Base-by-base conservation (phyloP, 345 rosid species). In the Psidium guajava region DNA sequence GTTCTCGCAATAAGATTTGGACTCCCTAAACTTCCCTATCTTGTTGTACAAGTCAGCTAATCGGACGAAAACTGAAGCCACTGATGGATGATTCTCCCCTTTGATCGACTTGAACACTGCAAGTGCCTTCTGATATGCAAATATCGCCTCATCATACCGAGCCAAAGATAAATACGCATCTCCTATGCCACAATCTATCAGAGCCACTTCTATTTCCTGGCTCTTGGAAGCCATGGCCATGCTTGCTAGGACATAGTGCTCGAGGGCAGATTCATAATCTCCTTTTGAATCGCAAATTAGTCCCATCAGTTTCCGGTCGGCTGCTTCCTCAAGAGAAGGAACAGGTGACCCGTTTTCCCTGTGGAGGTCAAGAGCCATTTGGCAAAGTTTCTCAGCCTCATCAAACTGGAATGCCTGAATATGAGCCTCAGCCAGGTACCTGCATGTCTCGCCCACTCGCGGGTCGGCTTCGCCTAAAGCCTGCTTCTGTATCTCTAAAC, bases 401-500 rank as follows among this genome's bases (percentile, higher is more conserved):
- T 94, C 94, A 32, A 95, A 93, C 64, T 95, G 98, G 91, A 96
- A 84, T 55, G 98, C 96, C 85, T 97, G 98, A 83, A 95, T 93
- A 89, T 97, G 93, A 55, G 96, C 98, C 90, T 97, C 99, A 5
- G 99, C 96, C 50, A 95, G 87, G 84, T 94, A 96, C 47, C 98
- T 86, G 44, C 96, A 95, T 9, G 98, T 96, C 90, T 95, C 98
- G 0, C 95, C 98, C 54, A 95, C 94, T 87, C 98, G 88, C 50
- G 88, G 92, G 81, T 97, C 99, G 0, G 87, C 86, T 77, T 95
- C 98, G 50, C 99, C 98, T 87, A 97, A 88, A 58, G 90, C 95
- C 89, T 96, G 99, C 89, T 89, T 94, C 86, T 97, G 98, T 1
- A 97, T 95, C 94, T 97, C 98, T 88, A 97, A 86, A 81, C 99